Base-by-base conservation (phyloP, 305 asterid species). In the Fraxinus baroniana region DNA sequence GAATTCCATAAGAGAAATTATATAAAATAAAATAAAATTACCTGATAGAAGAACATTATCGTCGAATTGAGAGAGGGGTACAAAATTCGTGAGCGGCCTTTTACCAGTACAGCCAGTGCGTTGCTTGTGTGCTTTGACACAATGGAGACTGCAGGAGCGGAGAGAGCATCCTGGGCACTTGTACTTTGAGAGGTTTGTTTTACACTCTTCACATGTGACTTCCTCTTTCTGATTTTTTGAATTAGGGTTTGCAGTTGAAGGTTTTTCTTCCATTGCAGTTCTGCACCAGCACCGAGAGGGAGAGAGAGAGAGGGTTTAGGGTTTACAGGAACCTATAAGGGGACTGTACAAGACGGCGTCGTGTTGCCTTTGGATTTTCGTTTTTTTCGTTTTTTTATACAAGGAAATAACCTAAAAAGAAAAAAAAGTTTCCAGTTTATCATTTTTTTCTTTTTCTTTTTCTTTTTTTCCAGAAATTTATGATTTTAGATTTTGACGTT, bases 141-240 rank as follows among this genome's bases (percentile, higher is more conserved):
- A 95, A 17, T 91, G 86, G 83, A 95, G 97, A 89, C 99, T 91
- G 76, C 99, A 95, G 9, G 98, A 81, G 76, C 98, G 98, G 28
- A 89, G 20, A 10, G 91, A 89, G 90, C 98, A 95, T 3, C 97
- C 97, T 13, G 98, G 98, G 85, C 98, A 95, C 81, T 91, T 94
- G 91, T 95, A 95, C 85, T 91, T 94, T 39, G 94, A 93, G 33
- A 93, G 86, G 22, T 92, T 90, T 28, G 57, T 60, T 71, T 90
- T 90, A 91, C 98, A 95, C 86, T 93, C 98, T 86, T 86, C 91
- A 78, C 99, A 95, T 73, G 83, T 28, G 52, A 57, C 28, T 44
- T 8, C 12, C 9, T 66, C 74, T 66, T 66, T 66, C 74, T 26
- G 35, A 10, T 66, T 44, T 78, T 74, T 71, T 71, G 41, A 33